Conservation (phyloP, 352 stramenopile species). For the Discostella stelligera region DNA sequence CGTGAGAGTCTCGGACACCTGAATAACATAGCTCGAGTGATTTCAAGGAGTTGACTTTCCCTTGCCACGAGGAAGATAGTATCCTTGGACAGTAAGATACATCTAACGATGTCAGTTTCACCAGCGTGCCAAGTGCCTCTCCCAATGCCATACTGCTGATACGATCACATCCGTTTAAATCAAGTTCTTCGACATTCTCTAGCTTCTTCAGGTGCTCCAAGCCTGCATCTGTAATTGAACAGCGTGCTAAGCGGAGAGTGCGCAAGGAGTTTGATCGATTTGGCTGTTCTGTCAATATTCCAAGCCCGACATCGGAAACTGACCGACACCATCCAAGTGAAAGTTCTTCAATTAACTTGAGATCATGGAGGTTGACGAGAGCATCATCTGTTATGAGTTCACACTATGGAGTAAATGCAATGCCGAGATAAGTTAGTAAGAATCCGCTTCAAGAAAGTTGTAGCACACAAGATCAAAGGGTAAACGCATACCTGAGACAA, state of each 20-base stretch:
- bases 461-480: background rate
- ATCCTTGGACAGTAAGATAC: slow-evolving; percentile 78
- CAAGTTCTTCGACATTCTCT: slow-evolving; percentile 58
- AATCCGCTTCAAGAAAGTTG: background rate
- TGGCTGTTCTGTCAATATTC: slow-evolving; percentile 57
- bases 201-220: slow-evolving; percentile 56
- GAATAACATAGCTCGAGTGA: slow-evolving; percentile 75
- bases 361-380: slow-evolving; percentile 53
- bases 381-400: slow-evolving; percentile 78
- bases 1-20: slow-evolving; percentile 66
- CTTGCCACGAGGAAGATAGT: slow-evolving; percentile 75
- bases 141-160: slow-evolving; percentile 65
- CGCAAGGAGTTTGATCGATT: slow-evolving; percentile 48
- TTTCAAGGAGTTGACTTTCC: slow-evolving; percentile 71
- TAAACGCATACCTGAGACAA: slow-evolving; percentile 46
- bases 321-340: slow-evolving; percentile 75
- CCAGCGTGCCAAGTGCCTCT: slow-evolving; percentile 54
- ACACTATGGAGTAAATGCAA: slow-evolving; percentile 44
- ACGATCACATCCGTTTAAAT: slow-evolving; percentile 75
- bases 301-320: slow-evolving; percentile 65
- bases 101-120: slow-evolving; percentile 59
- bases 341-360: slow-evolving; percentile 68
- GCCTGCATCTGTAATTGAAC: slow-evolving; percentile 64
- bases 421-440: background rate
- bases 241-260: slow-evolving; percentile 65